phyloP scores from a whole-genome alignment of 148 eudicot genomes.

The Tetragonia tetragonoides region DNA sequence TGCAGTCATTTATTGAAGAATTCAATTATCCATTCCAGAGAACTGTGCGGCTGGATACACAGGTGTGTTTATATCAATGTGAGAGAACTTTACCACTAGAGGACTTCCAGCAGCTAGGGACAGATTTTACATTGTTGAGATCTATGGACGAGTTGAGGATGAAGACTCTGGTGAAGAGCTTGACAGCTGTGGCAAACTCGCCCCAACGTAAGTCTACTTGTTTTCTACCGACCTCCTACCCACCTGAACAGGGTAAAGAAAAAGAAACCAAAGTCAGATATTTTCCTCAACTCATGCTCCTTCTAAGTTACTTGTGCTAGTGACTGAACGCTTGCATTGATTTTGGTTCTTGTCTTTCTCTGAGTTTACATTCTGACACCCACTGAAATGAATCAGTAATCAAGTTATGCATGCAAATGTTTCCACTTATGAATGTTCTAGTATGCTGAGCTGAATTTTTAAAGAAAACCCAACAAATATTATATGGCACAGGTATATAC shows the following conservation, averaged over 20 bases:
- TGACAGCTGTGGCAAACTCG: conserved; percentile 91
- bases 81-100: conserved; percentile 80
- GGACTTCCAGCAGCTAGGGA: conserved; percentile 71
- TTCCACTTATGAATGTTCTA: too few relatives aligned
- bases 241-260: too few relatives aligned
- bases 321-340: background rate
- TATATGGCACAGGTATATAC: too few relatives aligned
- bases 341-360: background rate
- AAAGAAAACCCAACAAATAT: too few relatives aligned
- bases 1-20: conserved; percentile 91
- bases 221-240: background rate
- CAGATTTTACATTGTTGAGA: conserved; percentile 70
- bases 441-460: too few relatives aligned
- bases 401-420: too few relatives aligned
- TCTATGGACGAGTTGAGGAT: conserved; percentile 78
- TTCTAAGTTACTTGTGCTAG: background rate
- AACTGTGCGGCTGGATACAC: conserved; percentile 82
- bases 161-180: conserved; percentile 88
- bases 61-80: conserved; percentile 69
- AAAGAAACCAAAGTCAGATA: background rate
- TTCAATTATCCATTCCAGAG: conserved; percentile 75
- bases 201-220: conserved; percentile 76
- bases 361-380: background rate
- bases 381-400: background rate
- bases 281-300: background rate